phyloP scores from a whole-genome alignment of 169 alveolate genomes.

The Miamiensis avidus region DNA sequence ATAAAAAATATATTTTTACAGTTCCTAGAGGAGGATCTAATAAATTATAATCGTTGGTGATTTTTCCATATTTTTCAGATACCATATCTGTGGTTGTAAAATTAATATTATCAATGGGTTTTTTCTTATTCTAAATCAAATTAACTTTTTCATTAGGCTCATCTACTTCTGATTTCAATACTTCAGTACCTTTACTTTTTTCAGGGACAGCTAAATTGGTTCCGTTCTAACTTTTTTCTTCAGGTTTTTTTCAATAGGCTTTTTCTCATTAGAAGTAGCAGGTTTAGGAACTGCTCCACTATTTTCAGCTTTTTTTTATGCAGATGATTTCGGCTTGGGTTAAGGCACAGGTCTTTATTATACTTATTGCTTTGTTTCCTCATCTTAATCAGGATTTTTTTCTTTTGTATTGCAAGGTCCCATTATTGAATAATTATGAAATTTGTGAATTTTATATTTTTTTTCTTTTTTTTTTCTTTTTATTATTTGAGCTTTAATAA shows the following conservation, averaged over 20 bases:
- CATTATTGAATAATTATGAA: not conserved
- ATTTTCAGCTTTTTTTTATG: too few relatives aligned
- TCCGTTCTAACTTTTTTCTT: not conserved
- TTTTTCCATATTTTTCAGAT: conserved; percentile 24
- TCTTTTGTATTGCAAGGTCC: not conserved
- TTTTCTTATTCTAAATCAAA: not conserved
- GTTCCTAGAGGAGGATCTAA: conserved; percentile 14
- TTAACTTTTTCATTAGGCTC: not conserved
- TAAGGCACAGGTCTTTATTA: not conserved
- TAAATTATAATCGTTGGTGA: conserved; percentile 8
- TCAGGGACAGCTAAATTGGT: not conserved
- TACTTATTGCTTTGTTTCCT: not conserved
- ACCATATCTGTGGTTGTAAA: conserved; percentile 4
- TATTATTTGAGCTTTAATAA: too few relatives aligned
- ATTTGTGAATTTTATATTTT: not conserved
- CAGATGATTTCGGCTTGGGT: not conserved
- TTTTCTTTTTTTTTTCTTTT: too few relatives aligned
- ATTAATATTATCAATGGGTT: conserved; percentile 1
- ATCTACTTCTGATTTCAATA: not conserved
- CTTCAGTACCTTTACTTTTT: not conserved
- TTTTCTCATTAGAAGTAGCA: too few relatives aligned
- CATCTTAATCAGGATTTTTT: not conserved
- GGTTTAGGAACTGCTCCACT: too few relatives aligned
- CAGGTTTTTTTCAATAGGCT: not conserved
- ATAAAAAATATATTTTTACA: not conserved